Evolutionary conservation across 2,329 filamentous ascomycete species (phyloP), one percentile per base, ranked within the genome.

Genomic region (Diaporthe australafricana): DNA sequence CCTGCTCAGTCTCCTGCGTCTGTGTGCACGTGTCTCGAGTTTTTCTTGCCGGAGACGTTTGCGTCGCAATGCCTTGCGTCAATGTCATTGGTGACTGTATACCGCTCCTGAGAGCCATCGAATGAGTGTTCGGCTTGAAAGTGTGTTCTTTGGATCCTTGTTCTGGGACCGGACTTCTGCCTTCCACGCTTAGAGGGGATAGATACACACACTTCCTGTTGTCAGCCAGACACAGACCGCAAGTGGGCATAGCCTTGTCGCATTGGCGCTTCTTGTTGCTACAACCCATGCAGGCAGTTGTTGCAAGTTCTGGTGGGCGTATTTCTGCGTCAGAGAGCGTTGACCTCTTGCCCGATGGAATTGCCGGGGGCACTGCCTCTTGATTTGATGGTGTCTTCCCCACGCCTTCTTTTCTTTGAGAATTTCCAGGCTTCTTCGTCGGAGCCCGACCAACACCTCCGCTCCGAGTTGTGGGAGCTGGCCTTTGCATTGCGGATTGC

Each of bases 261-360:
- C 71, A 72, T 20, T 16, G 50, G 5, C 47, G 25, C 5, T 60
- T 66, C 38, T 60, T 72, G 6, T n/a, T 63, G 4, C 71, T 45
- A 35, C 71, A 72, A 11, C 52, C 16, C n/a, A 42, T 70, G 35
- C 71, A 72, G 47, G 56, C 1, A 14, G 30, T 30, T 11, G n/a
- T 11, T 12, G 55, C 66, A 20, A 42, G 6, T 25, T 7, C 40
- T 25, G 25, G n/a, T n/a, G 35, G 8, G 12, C 5, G 17, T 11
- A 2, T 22, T 32, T 6, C 2, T 8, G 45, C 3, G 16, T 35
- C 65, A 14, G 30, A 3, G 1, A 5, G 5, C 5, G 1, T 8
- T 2, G 11, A 14, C 2, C 22, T 12, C 11, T 12, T n/a, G 2
- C 16, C 47, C 4, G 38, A 12, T 35, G 40, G 48, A 17, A 11